Percentiles rank a stretch among this genome's conserved stretches.
These are phyloP conservation scores for Tuber melanosporum DNA, from an alignment of 495 filamentous ascomycete genomes.

Conservation along the genomic window DNA sequence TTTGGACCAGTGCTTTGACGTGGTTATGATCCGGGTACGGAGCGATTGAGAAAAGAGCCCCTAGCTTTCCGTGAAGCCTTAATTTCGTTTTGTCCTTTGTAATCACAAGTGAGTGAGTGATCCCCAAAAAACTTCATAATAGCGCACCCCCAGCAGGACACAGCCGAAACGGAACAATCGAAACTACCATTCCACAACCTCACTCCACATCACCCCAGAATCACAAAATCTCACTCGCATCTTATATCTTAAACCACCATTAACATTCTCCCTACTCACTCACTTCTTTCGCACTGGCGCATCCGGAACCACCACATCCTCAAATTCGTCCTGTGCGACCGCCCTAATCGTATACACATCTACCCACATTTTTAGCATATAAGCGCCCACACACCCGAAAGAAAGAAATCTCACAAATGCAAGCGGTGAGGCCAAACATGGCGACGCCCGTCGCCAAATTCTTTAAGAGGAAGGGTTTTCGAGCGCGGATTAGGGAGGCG, in stretches of 20 bases:
- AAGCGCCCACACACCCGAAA: conserved; percentile 3
- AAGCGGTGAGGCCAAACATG: conserved; percentile 62
- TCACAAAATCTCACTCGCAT: not conserved
- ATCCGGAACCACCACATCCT: conserved; percentile 82
- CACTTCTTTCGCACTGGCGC: conserved; percentile 47
- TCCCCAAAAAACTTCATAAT: not conserved
- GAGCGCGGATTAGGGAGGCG: conserved; percentile 78
- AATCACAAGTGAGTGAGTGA: not conserved
- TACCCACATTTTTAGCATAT: conserved; percentile 40
- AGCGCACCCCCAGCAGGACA: too few species aligned
- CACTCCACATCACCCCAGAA: not conserved
- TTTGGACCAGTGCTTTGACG: not conserved
- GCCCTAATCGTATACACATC: conserved; percentile 82
- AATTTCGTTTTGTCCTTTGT: not conserved
- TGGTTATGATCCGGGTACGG: not conserved
- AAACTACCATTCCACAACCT: not conserved
- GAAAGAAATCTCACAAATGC: conserved; percentile 63
- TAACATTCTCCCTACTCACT: not conserved
- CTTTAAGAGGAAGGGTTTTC: conserved; percentile 83
- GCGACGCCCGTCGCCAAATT: conserved; percentile 69
- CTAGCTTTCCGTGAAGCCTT: not conserved
- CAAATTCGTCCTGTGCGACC: conserved; percentile 95
- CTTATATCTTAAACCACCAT: not conserved
- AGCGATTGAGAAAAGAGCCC: not conserved
- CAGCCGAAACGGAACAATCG: not conserved